Evolutionary conservation across 2,329 filamentous ascomycete genomes (phyloP), one percentile per base, ranked within the genome.

Genomic region (Chaetomium strumarium): DNA sequence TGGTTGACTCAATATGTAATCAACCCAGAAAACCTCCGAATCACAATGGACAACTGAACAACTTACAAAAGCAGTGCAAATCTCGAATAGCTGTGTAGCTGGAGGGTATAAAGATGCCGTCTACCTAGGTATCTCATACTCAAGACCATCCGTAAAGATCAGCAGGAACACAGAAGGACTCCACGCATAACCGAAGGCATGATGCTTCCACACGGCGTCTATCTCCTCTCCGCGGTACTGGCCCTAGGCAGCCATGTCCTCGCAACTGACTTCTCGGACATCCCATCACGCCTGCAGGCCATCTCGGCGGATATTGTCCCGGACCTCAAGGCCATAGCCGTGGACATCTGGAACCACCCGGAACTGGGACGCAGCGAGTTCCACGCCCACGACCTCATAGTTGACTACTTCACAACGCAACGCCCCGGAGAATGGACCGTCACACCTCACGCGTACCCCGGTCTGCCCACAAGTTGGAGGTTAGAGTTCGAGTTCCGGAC

Each of bases 361-460:
- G 46, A 48, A 36, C 37, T 40, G 9, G 46, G 46, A 3, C 46
- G 37, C 36, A 34, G 20, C 20, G 46, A 48, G 29, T 16, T 31
- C 46, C 37, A 40, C 24, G 46, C 46, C 4, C 46, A 48, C 37
- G 24, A 48, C 37, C 46, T 48, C 16, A 34, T 48, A 24, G 37
- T 48, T 36, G 46, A 48, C 24, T 48, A 48, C 37, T 48, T 48
- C 29, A 40, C 46, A 24, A 24, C 39, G 9, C 14, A 20, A 5
- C 46, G 36, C 9, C 29, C 46, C 11, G 16, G 29, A 11, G 29
- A 40, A 31, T 48, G 46, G 46, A 37, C 30, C 10, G 37, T 48
- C 9, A 48, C 46, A 0, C 46, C 36, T 9, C 46, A 48, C 24
- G 46, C 46, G 24, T 24, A 24, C 10, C 38, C 17, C 30, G 45